Evolutionary conservation across 176 grass and related monocot species (phyloP).

Genomic region (Juncus inflexus): DNA sequence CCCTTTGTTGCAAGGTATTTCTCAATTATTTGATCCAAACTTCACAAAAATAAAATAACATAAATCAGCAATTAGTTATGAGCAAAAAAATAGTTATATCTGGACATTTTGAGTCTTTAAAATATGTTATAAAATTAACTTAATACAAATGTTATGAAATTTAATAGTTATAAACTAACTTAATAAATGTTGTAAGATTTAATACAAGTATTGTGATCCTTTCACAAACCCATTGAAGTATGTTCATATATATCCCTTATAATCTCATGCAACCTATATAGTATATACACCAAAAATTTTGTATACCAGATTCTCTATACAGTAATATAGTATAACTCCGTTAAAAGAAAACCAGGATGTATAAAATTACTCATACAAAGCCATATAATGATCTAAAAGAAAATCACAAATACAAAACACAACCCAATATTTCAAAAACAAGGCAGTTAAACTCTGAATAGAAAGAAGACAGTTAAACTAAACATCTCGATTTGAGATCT

Average conservation of each 20-base stretch:
- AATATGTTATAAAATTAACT: neutral
- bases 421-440: neutral
- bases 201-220: neutral
- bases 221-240: too few relatives aligned
- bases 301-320: too few relatives aligned
- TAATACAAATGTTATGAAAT: neutral
- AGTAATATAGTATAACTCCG: too few relatives aligned
- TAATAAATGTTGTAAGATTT: neutral
- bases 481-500: neutral
- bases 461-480: neutral
- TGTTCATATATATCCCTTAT: too few relatives aligned
- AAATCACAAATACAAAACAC: neutral
- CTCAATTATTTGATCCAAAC: conserved; percentile 74
- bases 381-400: neutral
- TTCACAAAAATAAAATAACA: conserved; percentile 27
- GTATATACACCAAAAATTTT: too few relatives aligned
- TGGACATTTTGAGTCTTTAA: neutral
- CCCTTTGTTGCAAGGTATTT: conserved; percentile 24
- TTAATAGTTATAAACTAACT: neutral
- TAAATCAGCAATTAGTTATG: conserved; percentile 2
- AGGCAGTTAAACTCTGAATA: neutral
- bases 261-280: too few relatives aligned
- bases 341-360: too few relatives aligned
- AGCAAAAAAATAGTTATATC: neutral
- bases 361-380: too few relatives aligned